Evolutionary conservation across 257 asterid species (phyloP), one percentile per base, ranked within the genome.

Genomic region (Lithospermum erythrorhizon): DNA sequence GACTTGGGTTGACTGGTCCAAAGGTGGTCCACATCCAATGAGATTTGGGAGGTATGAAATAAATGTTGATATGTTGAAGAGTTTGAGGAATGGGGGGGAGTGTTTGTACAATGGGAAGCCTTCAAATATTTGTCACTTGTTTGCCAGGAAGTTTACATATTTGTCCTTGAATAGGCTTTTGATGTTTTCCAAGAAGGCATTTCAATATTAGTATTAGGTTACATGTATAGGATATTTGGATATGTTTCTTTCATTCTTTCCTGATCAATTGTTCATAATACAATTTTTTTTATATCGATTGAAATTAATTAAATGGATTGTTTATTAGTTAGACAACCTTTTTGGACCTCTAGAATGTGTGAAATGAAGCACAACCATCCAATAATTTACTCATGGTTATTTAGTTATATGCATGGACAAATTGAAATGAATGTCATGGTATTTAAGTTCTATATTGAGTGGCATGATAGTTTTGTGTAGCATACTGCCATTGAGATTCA

Each of bases 1-100:
- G 76, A 82, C 89, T n/a, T 88, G 96, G 96, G 96, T 88, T 41
- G 93, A 88, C 63, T 88, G 96, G 96, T 73, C 95, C 4, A 61
- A 62, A 53, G 89, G 89, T 1, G 95, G 96, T 35, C 83, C 96
- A 22, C 96, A 88, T 69, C 96, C 96, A 0, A 24, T 73, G 29
- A 83, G 59, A 18, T 87, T 76, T 19, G 19, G 71, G 9, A 60
- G 87, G 14, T 30, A 55, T 3, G 84, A 78, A 11, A 66, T 85
- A 9, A 64, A 81, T 0, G 53, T 68, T 2, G 81, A 81, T 27
- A 59, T 81, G 75, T 64, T 85, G 55, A 62, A 68, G 54, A 61
- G 41, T 62, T 65, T 85, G 81, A 69, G 85, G 66, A 65, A 48
- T 21, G 76, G 62, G 11, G 32, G 62, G 17, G 63, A 60, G 17